Base-by-base conservation (phyloP, 108 stramenopile species). In the Nitzschia inconspicua region DNA sequence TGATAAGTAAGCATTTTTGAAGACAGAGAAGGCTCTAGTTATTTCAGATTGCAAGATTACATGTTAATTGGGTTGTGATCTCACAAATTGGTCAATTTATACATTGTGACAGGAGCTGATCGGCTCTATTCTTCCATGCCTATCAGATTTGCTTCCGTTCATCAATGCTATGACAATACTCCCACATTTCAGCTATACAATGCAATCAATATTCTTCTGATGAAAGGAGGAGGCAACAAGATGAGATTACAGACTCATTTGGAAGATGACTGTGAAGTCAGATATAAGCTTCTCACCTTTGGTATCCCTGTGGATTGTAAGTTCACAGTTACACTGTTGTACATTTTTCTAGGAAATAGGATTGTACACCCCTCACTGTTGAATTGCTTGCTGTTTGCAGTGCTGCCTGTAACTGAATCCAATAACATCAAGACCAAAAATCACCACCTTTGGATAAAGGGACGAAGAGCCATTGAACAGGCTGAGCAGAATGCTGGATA, bases 341-440 rank as follows among this genome's bases (percentile, higher is more conserved):
- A n/a, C n/a, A n/a, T n/a, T n/a, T n/a, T n/a, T n/a, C n/a, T n/a
- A n/a, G n/a, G n/a, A n/a, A n/a, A n/a, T n/a, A n/a, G n/a, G n/a
- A n/a, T n/a, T n/a, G n/a, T n/a, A n/a, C n/a, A n/a, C n/a, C n/a
- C n/a, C n/a, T n/a, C n/a, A n/a, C n/a, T n/a, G n/a, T n/a, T n/a
- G n/a, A n/a, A n/a, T n/a, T n/a, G n/a, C n/a, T n/a, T n/a, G n/a
- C n/a, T n/a, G n/a, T n/a, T n/a, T n/a, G n/a, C n/a, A n/a, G n/a
- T n/a, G 16, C 48, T 49, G 8, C 66, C 66, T 0, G 47, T 58
- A 2, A 40, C 57, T 28, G 49, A 18, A 13, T 51, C 26, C 32
- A 58, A 46, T 10, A 47, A 53, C 8, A 57, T 66, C 32, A 66
- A 58, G 35, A 60, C 49, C 14, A 68, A 58, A 40, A 55, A 58